Evolutionary conservation across 768 basidiomycete genomes (phyloP), one percentile per base, ranked within the genome.

Genomic region (Royoungia palumana): DNA sequence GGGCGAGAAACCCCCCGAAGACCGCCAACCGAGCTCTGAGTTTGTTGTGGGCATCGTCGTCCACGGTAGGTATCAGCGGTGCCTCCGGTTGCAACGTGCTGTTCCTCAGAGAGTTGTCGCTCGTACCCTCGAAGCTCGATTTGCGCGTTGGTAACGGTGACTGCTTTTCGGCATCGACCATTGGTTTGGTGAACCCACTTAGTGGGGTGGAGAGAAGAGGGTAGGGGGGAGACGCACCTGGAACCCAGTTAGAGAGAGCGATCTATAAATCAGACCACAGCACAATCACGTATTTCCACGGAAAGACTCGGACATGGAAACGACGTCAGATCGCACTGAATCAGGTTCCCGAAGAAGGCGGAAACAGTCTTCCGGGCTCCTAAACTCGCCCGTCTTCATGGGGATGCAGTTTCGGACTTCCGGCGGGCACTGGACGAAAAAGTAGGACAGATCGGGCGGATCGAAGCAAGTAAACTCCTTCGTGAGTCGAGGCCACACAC

Each of bases 1-100:
- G 70, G 8, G 81, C 80, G 22, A 85, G 60, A 62, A 83, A 85
- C 0, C 83, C 82, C 1, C 86, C 87, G 35, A 80, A 60, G 32
- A 87, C 78, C 2, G 79, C 74, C 14, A 86, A 58, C 68, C 75
- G 74, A 4, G 44, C 72, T 59, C 40, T 68, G 20, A 34, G 34
- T 37, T 65, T 63, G 32, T 0, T 34, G 36, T 10, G 22, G n/a
- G 10, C 9, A 36, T 49, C 45, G 38, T 43, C 48, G 24, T 46
- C 48, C 7, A 41, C 4, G 41, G 41, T 3, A 12, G 54, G 34
- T 41, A 69, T 54, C 34, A 56, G 35, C 0, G 55, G 58, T 1
- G 49, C 24, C 17, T 55, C 53, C 10, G 63, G 47, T 2, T 63
- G 63, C 27, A 63, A 35, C 12, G 63, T 59, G 49, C 60, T 64